A percentile compares a stretch with the other conserved stretches of the same genome.
These are phyloP conservation scores for Chrysanthemum seticuspe DNA, from an alignment of 129 eudicot species.

Conservation along the genomic window DNA sequence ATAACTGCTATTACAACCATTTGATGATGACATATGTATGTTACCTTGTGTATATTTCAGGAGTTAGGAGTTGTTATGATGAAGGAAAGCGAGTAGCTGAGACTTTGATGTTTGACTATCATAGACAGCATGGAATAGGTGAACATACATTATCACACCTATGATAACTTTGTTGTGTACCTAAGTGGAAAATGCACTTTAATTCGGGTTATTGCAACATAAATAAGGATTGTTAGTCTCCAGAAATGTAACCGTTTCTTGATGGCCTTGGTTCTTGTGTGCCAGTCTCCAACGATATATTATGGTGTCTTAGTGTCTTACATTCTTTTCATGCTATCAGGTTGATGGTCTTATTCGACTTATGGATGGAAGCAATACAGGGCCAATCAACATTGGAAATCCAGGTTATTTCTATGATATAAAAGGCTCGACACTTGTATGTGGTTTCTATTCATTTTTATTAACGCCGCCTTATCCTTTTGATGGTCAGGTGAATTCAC, in stretches of 20 bases:
- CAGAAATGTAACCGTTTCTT: neutral
- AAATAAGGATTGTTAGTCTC: constrained; percentile 68
- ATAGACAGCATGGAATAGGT: constrained; percentile 80
- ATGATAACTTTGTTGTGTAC: neutral
- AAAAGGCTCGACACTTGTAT: no score
- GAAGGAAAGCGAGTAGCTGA: constrained; percentile 93
- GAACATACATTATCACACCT: neutral
- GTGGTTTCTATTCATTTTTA: neutral
- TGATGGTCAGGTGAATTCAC: constrained; percentile 69
- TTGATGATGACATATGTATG: neutral
- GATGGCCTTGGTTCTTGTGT: neutral
- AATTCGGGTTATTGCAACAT: constrained; percentile 31
- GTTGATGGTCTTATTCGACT: constrained; percentile 93
- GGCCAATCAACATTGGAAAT: constrained; percentile 94
- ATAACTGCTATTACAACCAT: neutral
- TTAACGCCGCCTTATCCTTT: neutral
- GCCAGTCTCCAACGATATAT: neutral
- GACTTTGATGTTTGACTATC: constrained; percentile 92
- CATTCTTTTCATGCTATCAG: constrained; percentile 28
- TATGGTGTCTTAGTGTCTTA: neutral
- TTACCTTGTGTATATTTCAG: constrained; percentile 29
- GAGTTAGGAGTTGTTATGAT: constrained; percentile 90
- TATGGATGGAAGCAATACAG: constrained; percentile 90
- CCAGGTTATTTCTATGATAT: constrained; percentile 51
- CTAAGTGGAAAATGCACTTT: neutral